phyloP scores from a whole-genome alignment of 1,284 basidiomycete species.

The Ceratobasidium theobromae region DNA sequence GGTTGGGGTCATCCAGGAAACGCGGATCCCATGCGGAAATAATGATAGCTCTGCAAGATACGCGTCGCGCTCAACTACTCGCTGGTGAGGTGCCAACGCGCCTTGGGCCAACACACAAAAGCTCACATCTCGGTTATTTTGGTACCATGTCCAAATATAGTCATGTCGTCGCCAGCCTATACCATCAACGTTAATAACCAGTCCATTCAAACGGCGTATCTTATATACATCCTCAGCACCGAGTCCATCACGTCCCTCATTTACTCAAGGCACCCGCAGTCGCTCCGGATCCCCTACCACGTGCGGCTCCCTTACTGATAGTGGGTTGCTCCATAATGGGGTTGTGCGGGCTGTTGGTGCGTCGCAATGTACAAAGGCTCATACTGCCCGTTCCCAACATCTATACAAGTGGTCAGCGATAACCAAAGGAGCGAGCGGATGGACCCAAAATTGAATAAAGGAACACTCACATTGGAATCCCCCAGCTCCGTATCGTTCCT shows the following conservation, averaged over 20 bases:
- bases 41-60: too few relatives aligned
- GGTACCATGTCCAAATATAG: too few relatives aligned
- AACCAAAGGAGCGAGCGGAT: not conserved
- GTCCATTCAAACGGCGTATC: not conserved
- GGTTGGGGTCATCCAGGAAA: too few relatives aligned
- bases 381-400: conserved; percentile 58
- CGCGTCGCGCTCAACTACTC: too few relatives aligned
- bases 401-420: conserved; percentile 41
- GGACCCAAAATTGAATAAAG: not conserved
- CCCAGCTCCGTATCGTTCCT: conserved; percentile 68
- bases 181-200: too few relatives aligned
- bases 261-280: not conserved
- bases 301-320: conserved; percentile 4
- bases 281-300: not conserved
- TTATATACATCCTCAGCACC: not conserved
- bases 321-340: conserved; percentile 15
- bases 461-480: conserved; percentile 60
- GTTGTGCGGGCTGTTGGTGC: not conserved
- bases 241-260: not conserved
- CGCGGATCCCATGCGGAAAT: too few relatives aligned
- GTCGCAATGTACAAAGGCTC: conserved; percentile 47
- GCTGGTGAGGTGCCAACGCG: too few relatives aligned
- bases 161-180: too few relatives aligned
- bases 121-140: too few relatives aligned
- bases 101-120: too few relatives aligned